Evolutionary conservation across 768 basidiomycete genomes (phyloP), one percentile per base, ranked within the genome.

Genomic region (Calocybe cyanea): DNA sequence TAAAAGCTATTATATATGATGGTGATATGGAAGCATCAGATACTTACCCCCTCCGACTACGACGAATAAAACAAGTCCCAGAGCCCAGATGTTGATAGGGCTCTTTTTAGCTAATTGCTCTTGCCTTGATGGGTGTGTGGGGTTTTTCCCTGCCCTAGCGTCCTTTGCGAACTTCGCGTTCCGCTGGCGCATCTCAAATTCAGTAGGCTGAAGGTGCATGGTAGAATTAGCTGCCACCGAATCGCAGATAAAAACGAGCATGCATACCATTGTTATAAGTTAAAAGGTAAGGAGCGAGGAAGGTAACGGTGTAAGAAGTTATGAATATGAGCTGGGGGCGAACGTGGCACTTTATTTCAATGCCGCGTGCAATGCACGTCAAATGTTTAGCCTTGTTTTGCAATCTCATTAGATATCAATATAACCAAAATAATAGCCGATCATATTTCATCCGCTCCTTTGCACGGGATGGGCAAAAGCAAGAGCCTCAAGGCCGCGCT

Each of bases 141-240:
- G 78, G 38, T 87, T 86, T 73, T 88, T 91, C 56, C 89, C 89
- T 30, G 77, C 64, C 52, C 78, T 80, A 51, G 79, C 83, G 50
- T 82, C 80, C 49, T 74, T 79, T 32, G 83, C 85, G 66, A 92
- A 92, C 67, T 89, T 84, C 46, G 75, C 76, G 64, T 91, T 92
- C 64, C 80, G 79, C 58, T 81, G 79, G 55, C 86, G 83, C 67
- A 90, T 75, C 58, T 91, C 88, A 62, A 87, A 89, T 71, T 86
- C 79, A 44, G 84, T 87, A 43, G 87, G 87, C 86, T 89, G 30
- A 7, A 2, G 19, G 38, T 4, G 57, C 7, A 35, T 5, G 14
- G 5, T 15, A 50, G 31, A 8, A 38, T 20, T 45, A 42, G 32
- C 31, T 10, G 41, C 10, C 25, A 30, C 31, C 20, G 13, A 35